Evolutionary conservation across 2,329 filamentous ascomycete genomes (phyloP), one percentile per base, ranked within the genome.

Genomic region (Botrytis hyacinthi): DNA sequence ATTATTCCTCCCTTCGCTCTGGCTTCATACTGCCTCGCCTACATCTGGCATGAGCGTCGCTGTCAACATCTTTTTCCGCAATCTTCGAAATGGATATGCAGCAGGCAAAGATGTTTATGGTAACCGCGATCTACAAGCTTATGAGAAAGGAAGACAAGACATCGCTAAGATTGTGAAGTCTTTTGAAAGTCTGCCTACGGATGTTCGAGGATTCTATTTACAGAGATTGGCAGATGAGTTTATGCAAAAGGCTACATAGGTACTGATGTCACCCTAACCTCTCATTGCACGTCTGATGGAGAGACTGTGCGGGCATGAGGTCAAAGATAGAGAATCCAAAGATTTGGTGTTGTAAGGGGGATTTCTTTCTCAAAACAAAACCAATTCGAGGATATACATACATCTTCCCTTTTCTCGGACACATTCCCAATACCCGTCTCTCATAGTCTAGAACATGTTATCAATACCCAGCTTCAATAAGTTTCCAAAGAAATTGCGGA

Each of bases 31-130:
- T 0, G 91, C 90, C 2, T 86, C 87, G 0, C 90, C 91, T 1
- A 85, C 87, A 65, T 78, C 82, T 12, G 81, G 84, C 62, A 81
- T 89, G 74, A 94, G 93, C 77, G 85, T 97, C 12, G 93, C 93
- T 0, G 90, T 97, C n/a, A 97, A 97, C 80, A 88, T 95, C 42
- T 97, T 97, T 84, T 97, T 97, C 83, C 89, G 90, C 61, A 91
- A 90, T 75, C 84, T 96, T 16, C 84, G 89, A 4, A 84, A 81
- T 4, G 89, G 88, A 1, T 96, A 96, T 80, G 90, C 93, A 0
- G 81, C 87, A 1, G 94, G 94, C 1, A 88, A 90, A 76, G 94
- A 97, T 80, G 91, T 97, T 0, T 97, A 97, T 80, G 94, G 93
- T 1, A 97, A 97, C 80, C 87, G 93, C 57, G 95, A 97, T 81